These are phyloP conservation scores for Alternaria tenuissima DNA, from an alignment of 2,329 filamentous ascomycete genomes.

Conservation along the genomic window DNA sequence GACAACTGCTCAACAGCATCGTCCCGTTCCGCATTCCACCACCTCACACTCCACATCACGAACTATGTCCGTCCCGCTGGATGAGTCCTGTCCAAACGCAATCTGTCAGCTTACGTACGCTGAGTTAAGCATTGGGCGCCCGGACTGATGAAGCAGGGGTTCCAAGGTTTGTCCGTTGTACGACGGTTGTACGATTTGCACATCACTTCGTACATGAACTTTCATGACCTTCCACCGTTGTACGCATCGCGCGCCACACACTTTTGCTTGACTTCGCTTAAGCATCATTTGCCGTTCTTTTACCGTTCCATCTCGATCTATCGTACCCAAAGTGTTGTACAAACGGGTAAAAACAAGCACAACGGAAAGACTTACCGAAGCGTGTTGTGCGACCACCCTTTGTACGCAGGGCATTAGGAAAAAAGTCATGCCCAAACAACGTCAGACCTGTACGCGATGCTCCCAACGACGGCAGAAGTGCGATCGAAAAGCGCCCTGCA, in stretches of 20 bases:
- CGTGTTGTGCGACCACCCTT: not conserved
- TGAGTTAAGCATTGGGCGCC: not conserved
- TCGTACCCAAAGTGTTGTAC: not conserved
- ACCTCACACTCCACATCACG: not conserved
- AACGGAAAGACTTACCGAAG: not conserved
- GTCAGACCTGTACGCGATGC: slow-evolving; percentile 43
- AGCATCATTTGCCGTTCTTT: not conserved
- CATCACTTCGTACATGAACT: not conserved
- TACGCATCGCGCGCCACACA: not conserved
- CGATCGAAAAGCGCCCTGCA: slow-evolving; percentile 39
- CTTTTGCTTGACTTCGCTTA: not conserved
- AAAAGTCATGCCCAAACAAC: slow-evolving; percentile 40
- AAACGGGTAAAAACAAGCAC: not conserved
- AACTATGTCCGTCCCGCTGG: not conserved
- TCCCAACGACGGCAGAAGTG: slow-evolving; percentile 44
- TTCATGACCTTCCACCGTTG: slow-evolving; percentile 1
- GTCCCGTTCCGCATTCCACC: not conserved
- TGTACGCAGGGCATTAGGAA: not conserved
- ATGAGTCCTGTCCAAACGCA: not conserved
- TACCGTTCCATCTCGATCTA: not conserved
- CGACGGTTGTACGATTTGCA: slow-evolving; percentile 7
- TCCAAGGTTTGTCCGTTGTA: not conserved
- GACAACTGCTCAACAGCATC: not conserved
- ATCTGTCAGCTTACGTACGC: not conserved
- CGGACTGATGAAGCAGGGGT: not conserved